Base-by-base conservation (phyloP, 2,329 filamentous ascomycete genomes). In the Onygena corvina region DNA sequence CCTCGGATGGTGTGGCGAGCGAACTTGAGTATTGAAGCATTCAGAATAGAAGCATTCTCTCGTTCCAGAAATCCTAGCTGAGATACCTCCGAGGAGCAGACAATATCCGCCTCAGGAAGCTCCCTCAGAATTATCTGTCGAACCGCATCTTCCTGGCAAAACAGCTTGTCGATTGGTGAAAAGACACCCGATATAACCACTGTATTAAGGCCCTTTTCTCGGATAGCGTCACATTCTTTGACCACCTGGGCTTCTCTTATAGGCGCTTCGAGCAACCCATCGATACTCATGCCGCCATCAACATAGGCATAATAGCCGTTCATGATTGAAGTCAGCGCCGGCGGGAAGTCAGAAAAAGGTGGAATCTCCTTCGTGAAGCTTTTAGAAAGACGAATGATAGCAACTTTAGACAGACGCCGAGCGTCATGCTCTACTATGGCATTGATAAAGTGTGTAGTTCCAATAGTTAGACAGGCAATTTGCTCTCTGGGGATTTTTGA, bases 121-220 rank as follows among this genome's bases (percentile, higher is more conserved):
- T 73, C 72, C 4, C 67, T 61, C 21, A 65, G 64, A 14, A 79
- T 62, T 35, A 78, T 73, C 2, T 65, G 62, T 2, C 68, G 66
- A 2, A 73, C 75, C 2, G 66, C 61, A 33, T 73, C 64, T 60
- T 79, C 76, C 58, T 80, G 76, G 35, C 61, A 61, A 55, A 71
- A 71, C 2, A 68, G 54, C 7, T 72, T 70, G 57, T 81, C 77
- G 20, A 79, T 75, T 0, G 77, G 76, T 6, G 73, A 76, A 60
- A 76, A 80, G 6, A 79, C 71, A 1, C 77, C 76, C 3, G 74
- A 71, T 3, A 81, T 64, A 0, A 78, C 76, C 1, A 81, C 64
- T 33, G 68, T 54, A 9, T 61, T 64, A 47, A 74, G 61, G 1
- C 66, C 66, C 18, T 67, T 66, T 31, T 66, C 64, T 56, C 67